Evolutionary conservation across 176 grass and related monocot species (phyloP).

Genomic region (Triticum aestivum): IWGSC_CS_RefSeq_v2.1 NC_057807.1:605218756-605219255

Average conservation of each 20-base stretch:
- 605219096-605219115: neutral
- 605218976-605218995: constrained; percentile 68
- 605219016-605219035: constrained; percentile 28
- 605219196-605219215: neutral
- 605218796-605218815: constrained; percentile 86
- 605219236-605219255: neutral
- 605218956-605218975: constrained; percentile 84
- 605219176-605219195: neutral
- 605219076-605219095: neutral
- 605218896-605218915: constrained; percentile 70
- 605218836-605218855: constrained; percentile 91
- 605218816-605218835: constrained; percentile 76
- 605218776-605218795: constrained; percentile 88
- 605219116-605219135: neutral
- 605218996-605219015: constrained; percentile 83
- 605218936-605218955: constrained; percentile 94
- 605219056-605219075: neutral
- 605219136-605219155: neutral
- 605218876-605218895: constrained; percentile 50
- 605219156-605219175: neutral
- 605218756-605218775: constrained; percentile 92
- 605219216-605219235: constrained; percentile 7
- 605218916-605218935: constrained; percentile 94
- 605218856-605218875: constrained; percentile 64
- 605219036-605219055: constrained; percentile 3